Percentiles rank a stretch among this genome's conserved stretches.
Conservation (phyloP, 179 eudicot species). For the Spinacia oleracea region DNA sequence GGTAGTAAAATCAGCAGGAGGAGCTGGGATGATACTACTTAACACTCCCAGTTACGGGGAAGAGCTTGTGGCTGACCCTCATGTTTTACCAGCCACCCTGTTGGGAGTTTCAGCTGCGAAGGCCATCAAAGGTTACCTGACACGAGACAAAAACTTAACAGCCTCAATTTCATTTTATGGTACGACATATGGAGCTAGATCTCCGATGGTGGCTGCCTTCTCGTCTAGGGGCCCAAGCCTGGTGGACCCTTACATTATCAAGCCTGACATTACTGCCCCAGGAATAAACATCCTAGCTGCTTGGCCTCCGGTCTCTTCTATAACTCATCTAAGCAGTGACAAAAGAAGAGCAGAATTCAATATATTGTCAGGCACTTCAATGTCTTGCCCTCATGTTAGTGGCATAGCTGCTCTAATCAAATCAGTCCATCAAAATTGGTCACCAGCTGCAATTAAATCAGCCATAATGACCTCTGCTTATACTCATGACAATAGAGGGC, state of each 20-base stretch:
- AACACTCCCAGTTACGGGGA: conserved; percentile 50
- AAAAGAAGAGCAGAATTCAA: conserved; percentile 51
- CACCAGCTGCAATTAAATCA: conserved; percentile 71
- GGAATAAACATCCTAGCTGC: conserved; percentile 67
- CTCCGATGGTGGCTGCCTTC: conserved; percentile 64
- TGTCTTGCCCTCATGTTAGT: conserved; percentile 75
- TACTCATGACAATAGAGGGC: conserved; percentile 36
- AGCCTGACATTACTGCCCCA: conserved; percentile 65
- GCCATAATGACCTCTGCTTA: conserved; percentile 71
- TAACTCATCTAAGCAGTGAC: conserved; percentile 44
- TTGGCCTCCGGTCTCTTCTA: conserved; percentile 62
- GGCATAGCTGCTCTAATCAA: conserved; percentile 58
- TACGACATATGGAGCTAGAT: conserved; percentile 41
- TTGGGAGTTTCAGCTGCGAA: conserved; percentile 47
- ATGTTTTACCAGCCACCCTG: conserved; percentile 53
- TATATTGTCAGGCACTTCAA: conserved; percentile 72
- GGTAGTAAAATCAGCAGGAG: conserved; percentile 55
- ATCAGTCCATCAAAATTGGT: conserved; percentile 58
- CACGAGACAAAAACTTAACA: conserved; percentile 26
- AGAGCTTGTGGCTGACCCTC: conserved; percentile 61
- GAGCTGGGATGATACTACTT: conserved; percentile 60
- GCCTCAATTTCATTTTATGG: conserved; percentile 51
- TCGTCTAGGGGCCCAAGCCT: conserved; percentile 70
- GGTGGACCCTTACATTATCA: conserved; percentile 51
- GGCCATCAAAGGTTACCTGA: conserved; percentile 37